Conservation (phyloP, 305 asterid species). For the Solanum hybrid region DNA sequence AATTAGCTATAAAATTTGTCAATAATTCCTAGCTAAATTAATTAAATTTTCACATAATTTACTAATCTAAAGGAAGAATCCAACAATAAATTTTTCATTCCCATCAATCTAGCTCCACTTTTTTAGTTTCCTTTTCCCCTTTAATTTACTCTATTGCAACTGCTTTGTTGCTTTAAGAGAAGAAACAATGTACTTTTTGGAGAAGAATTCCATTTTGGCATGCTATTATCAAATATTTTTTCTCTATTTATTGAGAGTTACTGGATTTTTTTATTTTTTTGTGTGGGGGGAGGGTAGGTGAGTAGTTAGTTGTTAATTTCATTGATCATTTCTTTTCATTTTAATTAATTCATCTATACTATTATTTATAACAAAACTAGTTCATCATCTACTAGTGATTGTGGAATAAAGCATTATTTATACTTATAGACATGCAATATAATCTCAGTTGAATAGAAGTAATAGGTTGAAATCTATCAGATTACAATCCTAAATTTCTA, state of each 20-base stretch:
- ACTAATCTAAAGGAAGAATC: not conserved
- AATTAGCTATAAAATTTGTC: not conserved
- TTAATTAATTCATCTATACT: not conserved
- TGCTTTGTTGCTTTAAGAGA: not conserved
- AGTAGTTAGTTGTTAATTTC: not conserved
- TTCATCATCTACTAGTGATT: not conserved
- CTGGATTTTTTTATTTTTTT: not conserved
- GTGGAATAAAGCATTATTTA: not conserved
- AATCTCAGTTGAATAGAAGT: not conserved
- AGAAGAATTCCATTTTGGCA: not conserved
- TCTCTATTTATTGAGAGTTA: not conserved
- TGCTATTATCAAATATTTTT: not conserved
- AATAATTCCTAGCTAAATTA: not conserved
- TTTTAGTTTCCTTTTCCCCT: not conserved
- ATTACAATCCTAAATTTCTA: not conserved
- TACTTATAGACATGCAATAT: not conserved
- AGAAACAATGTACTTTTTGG: not conserved
- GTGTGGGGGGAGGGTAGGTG: not conserved
- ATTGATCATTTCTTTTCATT: not conserved
- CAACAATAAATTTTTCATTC: not conserved
- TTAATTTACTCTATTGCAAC: not conserved
- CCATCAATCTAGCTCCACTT: not conserved
- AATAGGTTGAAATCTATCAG: not conserved
- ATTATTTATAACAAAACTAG: not conserved
- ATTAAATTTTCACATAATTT: no score